These are phyloP conservation scores for Gnomoniopsis sp. DNA, from an alignment of 2,329 filamentous ascomycete genomes.

Conservation along the genomic window DNA sequence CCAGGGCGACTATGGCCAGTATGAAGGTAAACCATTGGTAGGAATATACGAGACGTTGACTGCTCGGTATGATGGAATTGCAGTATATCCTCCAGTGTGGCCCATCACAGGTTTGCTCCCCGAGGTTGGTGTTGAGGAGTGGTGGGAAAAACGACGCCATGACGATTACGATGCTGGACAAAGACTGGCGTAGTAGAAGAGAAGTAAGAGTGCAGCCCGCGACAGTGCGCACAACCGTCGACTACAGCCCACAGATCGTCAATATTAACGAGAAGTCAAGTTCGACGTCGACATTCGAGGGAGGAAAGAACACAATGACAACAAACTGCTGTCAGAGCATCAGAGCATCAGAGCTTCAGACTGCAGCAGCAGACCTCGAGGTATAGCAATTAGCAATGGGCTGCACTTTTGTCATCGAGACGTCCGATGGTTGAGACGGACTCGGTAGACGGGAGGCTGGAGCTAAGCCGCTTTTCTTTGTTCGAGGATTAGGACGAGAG, in stretches of 20 bases:
- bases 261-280: background rate
- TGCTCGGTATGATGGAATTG: slow-evolving; percentile 25
- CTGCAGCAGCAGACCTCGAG: too few relatives aligned
- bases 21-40: slow-evolving; percentile 27
- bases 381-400: background rate
- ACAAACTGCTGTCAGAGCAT: background rate
- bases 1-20: slow-evolving; percentile 24
- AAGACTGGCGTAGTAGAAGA: background rate
- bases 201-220: slow-evolving; percentile 1
- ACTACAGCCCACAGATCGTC: slow-evolving; percentile 3
- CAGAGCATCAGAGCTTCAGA: slow-evolving; percentile 7
- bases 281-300: slow-evolving; percentile 11
- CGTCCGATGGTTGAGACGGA: background rate
- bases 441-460: background rate
- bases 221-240: slow-evolving; percentile 10
- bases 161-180: slow-evolving; percentile 22
- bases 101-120: slow-evolving; percentile 22
- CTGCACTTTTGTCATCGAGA: background rate
- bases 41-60: slow-evolving; percentile 22
- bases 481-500: background rate
- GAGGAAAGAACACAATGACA: background rate
- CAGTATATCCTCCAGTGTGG: slow-evolving; percentile 26
- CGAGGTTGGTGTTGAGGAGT: slow-evolving; percentile 25
- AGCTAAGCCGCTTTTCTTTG: background rate
- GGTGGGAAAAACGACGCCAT: slow-evolving; percentile 35